Evolutionary conservation across 139 green algal species (phyloP).

Genomic region (Medakamo hakoo): DNA sequence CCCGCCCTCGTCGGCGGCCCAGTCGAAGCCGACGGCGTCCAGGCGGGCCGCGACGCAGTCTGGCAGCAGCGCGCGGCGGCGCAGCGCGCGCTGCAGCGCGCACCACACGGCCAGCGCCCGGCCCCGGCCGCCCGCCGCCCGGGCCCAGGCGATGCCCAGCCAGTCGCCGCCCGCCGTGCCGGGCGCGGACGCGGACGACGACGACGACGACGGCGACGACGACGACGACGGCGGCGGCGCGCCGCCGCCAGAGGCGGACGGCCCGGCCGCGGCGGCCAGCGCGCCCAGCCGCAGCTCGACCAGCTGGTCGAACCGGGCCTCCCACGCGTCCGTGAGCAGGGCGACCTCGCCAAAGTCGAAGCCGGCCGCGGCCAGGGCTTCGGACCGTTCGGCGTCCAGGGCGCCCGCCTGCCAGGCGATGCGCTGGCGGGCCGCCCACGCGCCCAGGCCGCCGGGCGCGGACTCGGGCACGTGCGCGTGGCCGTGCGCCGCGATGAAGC

Average conservation of each 20-base stretch:
- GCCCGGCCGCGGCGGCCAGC: not conserved
- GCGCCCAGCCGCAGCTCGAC: conserved; percentile 13
- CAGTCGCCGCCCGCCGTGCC: too few species aligned
- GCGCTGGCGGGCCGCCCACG: conserved; percentile 32
- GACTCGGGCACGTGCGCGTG: conserved; percentile 40
- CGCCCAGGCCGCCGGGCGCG: conserved; percentile 18
- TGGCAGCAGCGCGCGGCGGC: conserved; percentile 19
- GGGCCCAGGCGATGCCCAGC: conserved; percentile 28
- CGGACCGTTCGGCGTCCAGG: conserved; percentile 22
- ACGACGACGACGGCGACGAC: too few species aligned
- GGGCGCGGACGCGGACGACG: too few species aligned
- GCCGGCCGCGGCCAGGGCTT: conserved; percentile 24
- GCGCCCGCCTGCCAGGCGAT: conserved; percentile 12
- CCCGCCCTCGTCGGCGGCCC: conserved; percentile 3
- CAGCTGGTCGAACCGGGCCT: conserved; percentile 40
- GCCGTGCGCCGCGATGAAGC: conserved; percentile 21
- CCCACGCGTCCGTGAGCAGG: conserved; percentile 40
- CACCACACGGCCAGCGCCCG: conserved; percentile 31
- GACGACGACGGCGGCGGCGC: not conserved
- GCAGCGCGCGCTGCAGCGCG: conserved; percentile 34
- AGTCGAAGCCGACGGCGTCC: conserved; percentile 26
- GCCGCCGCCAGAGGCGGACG: not conserved
- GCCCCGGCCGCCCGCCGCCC: conserved; percentile 11
- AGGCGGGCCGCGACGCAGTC: conserved; percentile 20
- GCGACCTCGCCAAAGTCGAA: conserved; percentile 46